These are phyloP conservation scores for Lasiodiplodia sp. DNA, from an alignment of 2,329 filamentous ascomycete species.

Conservation along the genomic window DNA sequence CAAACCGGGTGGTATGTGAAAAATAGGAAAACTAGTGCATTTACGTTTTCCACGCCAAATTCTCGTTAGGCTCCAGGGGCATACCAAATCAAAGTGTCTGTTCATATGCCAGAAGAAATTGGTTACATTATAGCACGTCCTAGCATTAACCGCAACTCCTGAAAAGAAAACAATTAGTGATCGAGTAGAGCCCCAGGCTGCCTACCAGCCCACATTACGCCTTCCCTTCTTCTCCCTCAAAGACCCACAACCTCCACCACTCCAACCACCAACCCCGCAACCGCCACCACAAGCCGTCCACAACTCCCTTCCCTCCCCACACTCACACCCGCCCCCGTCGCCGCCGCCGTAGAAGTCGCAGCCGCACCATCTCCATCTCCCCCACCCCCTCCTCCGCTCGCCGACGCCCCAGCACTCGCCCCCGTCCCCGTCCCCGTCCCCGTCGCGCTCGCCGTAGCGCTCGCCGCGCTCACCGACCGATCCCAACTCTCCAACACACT, in stretches of 20 bases:
- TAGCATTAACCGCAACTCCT: not conserved
- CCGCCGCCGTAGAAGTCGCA: slow-evolving; percentile 7
- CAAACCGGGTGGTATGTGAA: no score
- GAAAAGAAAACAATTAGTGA: not conserved
- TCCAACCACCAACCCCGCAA: not conserved
- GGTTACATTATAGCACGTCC: not conserved
- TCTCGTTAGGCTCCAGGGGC: not conserved
- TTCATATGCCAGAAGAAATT: not conserved
- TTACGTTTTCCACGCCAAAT: not conserved
- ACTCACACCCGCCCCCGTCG: not conserved
- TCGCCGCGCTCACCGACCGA: not conserved
- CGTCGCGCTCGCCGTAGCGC: not conserved
- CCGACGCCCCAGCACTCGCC: no score
- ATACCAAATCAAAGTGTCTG: not conserved
- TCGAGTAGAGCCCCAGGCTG: not conserved
- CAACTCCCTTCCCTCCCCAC: not conserved
- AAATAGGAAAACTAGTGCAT: no score
- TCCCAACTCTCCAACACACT: not conserved
- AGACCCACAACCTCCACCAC: not conserved
- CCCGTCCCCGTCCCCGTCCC: not conserved
- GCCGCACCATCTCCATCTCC: not conserved
- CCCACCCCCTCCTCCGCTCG: not conserved
- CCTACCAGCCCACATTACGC: not conserved
- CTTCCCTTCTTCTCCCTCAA: not conserved
- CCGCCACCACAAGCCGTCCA: not conserved